These are phyloP conservation scores for Artemisia annua DNA, from an alignment of 129 eudicot genomes.

Conservation along the genomic window DNA sequence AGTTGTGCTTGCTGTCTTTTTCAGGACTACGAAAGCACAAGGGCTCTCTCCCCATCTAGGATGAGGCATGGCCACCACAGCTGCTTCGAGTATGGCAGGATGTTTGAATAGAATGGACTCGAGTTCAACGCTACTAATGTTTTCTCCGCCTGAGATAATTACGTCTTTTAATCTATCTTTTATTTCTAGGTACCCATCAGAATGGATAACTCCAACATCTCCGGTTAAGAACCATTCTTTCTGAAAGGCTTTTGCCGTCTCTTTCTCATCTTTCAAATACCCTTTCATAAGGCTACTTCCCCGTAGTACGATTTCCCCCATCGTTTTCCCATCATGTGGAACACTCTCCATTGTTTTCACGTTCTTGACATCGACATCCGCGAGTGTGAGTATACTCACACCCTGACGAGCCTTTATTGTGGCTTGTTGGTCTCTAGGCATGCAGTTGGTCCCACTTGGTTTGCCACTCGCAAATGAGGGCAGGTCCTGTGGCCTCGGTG, in stretches of 20 bases:
- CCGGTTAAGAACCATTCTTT: conserved; percentile 51
- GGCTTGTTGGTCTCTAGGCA: conserved; percentile 28
- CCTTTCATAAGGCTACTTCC: conserved; percentile 51
- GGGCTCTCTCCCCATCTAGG: conserved; percentile 59
- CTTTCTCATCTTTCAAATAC: conserved; percentile 45
- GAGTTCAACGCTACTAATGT: conserved; percentile 57
- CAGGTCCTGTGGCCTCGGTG: conserved; percentile 59
- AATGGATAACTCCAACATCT: conserved; percentile 54
- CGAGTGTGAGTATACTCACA: conserved; percentile 36
- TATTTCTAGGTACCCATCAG: conserved; percentile 55
- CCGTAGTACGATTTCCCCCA: conserved; percentile 46
- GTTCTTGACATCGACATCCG: conserved; percentile 36
- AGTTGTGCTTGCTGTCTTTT: background rate
- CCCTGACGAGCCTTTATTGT: conserved; percentile 55
- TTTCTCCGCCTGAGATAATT: conserved; percentile 61
- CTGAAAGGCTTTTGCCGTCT: conserved; percentile 32
- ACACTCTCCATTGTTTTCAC: conserved; percentile 43
- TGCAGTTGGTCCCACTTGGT: conserved; percentile 34
- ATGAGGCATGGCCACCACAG: conserved; percentile 62
- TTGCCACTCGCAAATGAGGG: conserved; percentile 51
- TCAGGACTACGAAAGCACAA: conserved; percentile 48
- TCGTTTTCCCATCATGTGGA: conserved; percentile 37
- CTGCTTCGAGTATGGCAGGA: conserved; percentile 50
- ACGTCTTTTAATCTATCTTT: conserved; percentile 55
- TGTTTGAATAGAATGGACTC: conserved; percentile 41